Evolutionary conservation across 345 rosid species (phyloP).

Genomic region (Corymbia maculata): DNA sequence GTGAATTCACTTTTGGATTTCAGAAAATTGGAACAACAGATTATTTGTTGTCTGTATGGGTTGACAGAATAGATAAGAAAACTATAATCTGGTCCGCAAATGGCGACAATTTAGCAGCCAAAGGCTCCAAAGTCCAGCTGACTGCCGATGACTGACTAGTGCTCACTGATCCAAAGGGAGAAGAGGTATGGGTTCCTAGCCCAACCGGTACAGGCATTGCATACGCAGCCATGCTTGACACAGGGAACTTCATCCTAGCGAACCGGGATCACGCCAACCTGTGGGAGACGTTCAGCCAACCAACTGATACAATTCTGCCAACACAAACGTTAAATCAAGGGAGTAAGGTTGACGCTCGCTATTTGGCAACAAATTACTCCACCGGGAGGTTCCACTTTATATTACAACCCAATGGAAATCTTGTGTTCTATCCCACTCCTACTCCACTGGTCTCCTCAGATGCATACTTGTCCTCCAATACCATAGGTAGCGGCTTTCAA

Average conservation of each 20-base stretch:
- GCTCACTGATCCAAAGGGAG: slow-evolving; percentile 20
- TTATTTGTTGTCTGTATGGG: slow-evolving; percentile 27
- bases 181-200: slow-evolving; percentile 11
- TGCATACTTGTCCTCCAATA: slow-evolving; percentile 15
- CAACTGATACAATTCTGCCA: slow-evolving; percentile 52
- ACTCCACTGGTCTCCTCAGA: not conserved
- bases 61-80: slow-evolving; percentile 25
- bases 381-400: slow-evolving; percentile 20
- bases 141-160: slow-evolving; percentile 17
- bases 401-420: slow-evolving; percentile 22
- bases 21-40: not conserved
- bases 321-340: slow-evolving; percentile 16
- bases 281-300: slow-evolving; percentile 41
- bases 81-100: slow-evolving; percentile 49
- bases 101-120: slow-evolving; percentile 3
- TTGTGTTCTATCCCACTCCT: slow-evolving; percentile 8
- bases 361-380: slow-evolving; percentile 15
- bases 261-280: not conserved
- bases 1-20: slow-evolving; percentile 47
- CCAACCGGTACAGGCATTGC: slow-evolving; percentile 6
- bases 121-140: slow-evolving; percentile 28
- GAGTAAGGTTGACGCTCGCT: slow-evolving; percentile 7
- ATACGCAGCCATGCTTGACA: slow-evolving; percentile 37
- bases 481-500: not conserved
- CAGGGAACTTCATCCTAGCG: slow-evolving; percentile 37